Percentiles rank a stretch among this genome's conserved stretches.
These are phyloP conservation scores for Neurospora sp. DNA, from an alignment of 495 filamentous ascomycete genomes.

Conservation along the genomic window DNA sequence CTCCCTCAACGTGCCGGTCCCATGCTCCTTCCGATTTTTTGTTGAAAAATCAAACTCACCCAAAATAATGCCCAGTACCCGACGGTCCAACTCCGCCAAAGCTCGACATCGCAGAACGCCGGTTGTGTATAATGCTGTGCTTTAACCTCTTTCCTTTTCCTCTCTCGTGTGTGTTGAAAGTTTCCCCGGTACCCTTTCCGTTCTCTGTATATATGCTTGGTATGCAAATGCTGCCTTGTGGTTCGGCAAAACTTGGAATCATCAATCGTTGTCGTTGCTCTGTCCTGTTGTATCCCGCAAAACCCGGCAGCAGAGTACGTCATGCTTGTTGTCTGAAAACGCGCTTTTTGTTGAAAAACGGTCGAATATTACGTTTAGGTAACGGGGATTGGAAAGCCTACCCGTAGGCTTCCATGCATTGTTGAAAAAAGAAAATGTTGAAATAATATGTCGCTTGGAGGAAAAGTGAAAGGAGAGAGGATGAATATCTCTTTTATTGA, in stretches of 20 bases:
- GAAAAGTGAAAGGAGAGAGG: neutral
- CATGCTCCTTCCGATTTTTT: neutral
- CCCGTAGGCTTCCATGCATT: neutral
- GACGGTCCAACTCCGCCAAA: neutral
- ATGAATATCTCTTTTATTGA: conserved; percentile 11
- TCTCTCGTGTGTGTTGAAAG: neutral
- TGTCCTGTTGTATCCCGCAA: neutral
- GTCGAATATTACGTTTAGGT: neutral
- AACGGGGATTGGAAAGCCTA: neutral
- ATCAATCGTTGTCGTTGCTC: neutral
- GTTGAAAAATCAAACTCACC: neutral
- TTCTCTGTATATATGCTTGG: neutral
- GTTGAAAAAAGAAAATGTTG: neutral
- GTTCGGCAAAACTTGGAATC: neutral
- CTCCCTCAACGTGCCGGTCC: neutral
- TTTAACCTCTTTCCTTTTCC: neutral
- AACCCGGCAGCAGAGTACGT: neutral
- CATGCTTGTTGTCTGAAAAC: neutral
- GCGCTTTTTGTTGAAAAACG: neutral
- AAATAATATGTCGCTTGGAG: neutral
- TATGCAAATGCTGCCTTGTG: neutral
- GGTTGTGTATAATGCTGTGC: neutral
- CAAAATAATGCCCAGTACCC: neutral
- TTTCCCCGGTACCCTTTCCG: neutral
- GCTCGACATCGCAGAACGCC: neutral